Evolutionary conservation across 2,329 filamentous ascomycete species (phyloP).

Genomic region (Thelonectria discophora): DNA sequence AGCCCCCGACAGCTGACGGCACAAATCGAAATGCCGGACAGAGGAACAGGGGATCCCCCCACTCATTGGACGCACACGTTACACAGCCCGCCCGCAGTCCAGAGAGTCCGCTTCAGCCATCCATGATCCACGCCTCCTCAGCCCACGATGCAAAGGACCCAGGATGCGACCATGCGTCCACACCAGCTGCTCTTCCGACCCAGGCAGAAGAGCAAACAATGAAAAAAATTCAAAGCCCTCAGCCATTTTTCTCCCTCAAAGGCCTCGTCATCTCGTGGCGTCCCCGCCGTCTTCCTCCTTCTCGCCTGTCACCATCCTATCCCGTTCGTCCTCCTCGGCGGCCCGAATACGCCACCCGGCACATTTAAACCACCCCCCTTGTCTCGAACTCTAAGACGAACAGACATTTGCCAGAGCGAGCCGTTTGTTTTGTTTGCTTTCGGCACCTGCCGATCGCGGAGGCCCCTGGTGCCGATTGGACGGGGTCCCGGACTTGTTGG

Average conservation of each 20-base stretch:
- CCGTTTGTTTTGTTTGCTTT: neutral
- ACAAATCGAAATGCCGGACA: neutral
- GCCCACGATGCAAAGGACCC: conserved; percentile 4
- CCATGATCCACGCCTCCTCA: conserved; percentile 12
- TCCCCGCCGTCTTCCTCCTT: conserved; percentile 1
- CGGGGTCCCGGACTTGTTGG: neutral
- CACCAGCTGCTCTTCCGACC: neutral
- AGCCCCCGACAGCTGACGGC: neutral
- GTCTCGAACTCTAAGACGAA: neutral
- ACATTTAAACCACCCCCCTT: neutral
- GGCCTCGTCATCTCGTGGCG: conserved; percentile 19
- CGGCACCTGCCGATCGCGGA: neutral
- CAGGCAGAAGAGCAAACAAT: conserved; percentile 11
- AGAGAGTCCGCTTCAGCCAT: conserved; percentile 21
- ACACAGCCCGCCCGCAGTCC: neutral
- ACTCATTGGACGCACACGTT: neutral
- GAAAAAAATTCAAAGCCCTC: neutral
- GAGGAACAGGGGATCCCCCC: neutral
- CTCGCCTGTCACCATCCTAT: conserved; percentile 14
- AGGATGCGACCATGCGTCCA: neutral
- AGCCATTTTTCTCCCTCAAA: neutral
- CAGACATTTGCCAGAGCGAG: neutral
- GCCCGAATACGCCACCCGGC: conserved; percentile 27
- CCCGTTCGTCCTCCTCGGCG: conserved; percentile 19
- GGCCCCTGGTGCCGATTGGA: neutral